Evolutionary conservation across 1,284 basidiomycete species (phyloP), one percentile per base, ranked within the genome.

Genomic region (Tilletiaria anomala): DNA sequence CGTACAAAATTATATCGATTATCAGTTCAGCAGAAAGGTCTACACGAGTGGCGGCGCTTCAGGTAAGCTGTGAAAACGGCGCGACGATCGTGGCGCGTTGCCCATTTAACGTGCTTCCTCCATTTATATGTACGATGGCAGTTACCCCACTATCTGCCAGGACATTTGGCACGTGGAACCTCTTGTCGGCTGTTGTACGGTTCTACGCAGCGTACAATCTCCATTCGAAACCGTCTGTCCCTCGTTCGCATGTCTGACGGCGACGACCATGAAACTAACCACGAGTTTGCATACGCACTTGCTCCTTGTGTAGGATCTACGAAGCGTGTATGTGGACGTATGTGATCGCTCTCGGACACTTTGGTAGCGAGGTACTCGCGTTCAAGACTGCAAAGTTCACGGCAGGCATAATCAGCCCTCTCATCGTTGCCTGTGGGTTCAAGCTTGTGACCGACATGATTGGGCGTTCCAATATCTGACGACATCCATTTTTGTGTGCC

Each of bases 361-460:
- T 93, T 65, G 73, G 75, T 23, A 80, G 83, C 19, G 91, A 97
- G 70, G 68, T 84, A 43, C 68, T 88, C 58, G 75, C 91, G 51
- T 96, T 80, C 70, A 76, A 78, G 45, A 82, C 84, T 3, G 78
- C 82, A 40, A 80, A 75, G 44, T 49, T 83, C 34, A 42, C 73
- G 41, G 57, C 72, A 0, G 79, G 78, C 0, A 75, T 80, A 19
- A 62, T 88, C 35, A 79, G 78, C 46, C 84, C 91, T 0, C 71
- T 91, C 39, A 72, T 93, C 45, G 83, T 96, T 16, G 80, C 86
- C 12, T 79, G 91, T 93, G 67, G 73, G 85, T 71, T n/a, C n/a
- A n/a, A n/a, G n/a, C n/a, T n/a, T n/a, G n/a, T n/a, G n/a, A n/a
- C n/a, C n/a, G n/a, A n/a, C n/a, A n/a, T n/a, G n/a, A n/a, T n/a